Evolutionary conservation across 2,329 filamentous ascomycete species (phyloP).

Genomic region (Ophiostoma angusticollis): DNA sequence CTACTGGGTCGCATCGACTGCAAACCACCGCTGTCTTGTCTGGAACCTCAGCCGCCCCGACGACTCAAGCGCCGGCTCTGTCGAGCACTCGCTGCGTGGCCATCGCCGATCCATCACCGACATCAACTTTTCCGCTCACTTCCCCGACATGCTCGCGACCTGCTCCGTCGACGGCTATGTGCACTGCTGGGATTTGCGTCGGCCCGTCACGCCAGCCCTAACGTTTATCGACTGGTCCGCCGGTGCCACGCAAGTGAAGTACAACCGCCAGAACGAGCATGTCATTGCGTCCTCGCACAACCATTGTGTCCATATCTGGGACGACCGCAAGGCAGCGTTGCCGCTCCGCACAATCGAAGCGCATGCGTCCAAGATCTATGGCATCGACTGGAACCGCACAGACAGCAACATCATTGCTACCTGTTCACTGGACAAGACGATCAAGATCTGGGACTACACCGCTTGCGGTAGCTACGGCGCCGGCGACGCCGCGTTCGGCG

Average conservation of each 20-base stretch:
- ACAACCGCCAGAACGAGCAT: slow-evolving; percentile 76
- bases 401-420: slow-evolving; percentile 62
- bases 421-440: slow-evolving; percentile 81
- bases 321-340: slow-evolving; percentile 63
- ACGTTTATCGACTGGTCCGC: slow-evolving; percentile 90
- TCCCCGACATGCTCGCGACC: slow-evolving; percentile 78
- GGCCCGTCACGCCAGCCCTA: slow-evolving; percentile 57
- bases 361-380: slow-evolving; percentile 88
- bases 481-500: background rate
- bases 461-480: background rate
- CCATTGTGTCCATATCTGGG: slow-evolving; percentile 78
- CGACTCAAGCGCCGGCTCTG: slow-evolving; percentile 55
- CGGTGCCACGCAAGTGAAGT: slow-evolving; percentile 90
- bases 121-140: slow-evolving; percentile 89
- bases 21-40: slow-evolving; percentile 85
- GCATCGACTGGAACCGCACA: slow-evolving; percentile 84
- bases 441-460: slow-evolving; percentile 81
- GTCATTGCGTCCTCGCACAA: slow-evolving; percentile 87
- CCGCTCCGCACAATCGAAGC: slow-evolving; percentile 77
- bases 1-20: slow-evolving; percentile 89
- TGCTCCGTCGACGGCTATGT: slow-evolving; percentile 90
- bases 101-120: slow-evolving; percentile 82
- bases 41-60: slow-evolving; percentile 80
- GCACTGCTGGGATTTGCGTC: slow-evolving; percentile 79
- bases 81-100: slow-evolving; percentile 78